Conservation (phyloP, 164 flowering plant species). For the Saururus chinensis region DNA sequence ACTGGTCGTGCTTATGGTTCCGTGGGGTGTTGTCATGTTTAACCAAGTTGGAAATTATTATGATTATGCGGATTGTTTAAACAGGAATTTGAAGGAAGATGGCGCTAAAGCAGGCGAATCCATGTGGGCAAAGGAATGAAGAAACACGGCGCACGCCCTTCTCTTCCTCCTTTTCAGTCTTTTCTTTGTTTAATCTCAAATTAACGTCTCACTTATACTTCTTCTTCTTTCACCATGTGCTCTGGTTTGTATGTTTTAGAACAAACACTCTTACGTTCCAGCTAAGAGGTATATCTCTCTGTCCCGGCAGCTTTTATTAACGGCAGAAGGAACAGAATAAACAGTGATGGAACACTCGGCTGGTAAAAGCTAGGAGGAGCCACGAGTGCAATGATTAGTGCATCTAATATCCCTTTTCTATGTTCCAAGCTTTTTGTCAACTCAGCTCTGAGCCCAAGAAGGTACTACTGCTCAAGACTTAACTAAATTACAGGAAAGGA, state of each 20-base stretch:
- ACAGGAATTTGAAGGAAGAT: slow-evolving; percentile 4
- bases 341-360: background rate
- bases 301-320: too few species aligned
- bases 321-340: too few species aligned
- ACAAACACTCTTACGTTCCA: background rate
- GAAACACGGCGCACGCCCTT: slow-evolving; percentile 1
- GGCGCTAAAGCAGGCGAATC: slow-evolving; percentile 3
- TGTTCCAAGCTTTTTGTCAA: slow-evolving; percentile 4
- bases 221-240: background rate
- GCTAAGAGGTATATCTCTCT: background rate
- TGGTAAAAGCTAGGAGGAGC: slow-evolving; percentile 3
- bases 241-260: background rate
- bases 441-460: background rate
- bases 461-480: too few species aligned
- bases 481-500: too few species aligned
- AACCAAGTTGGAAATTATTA: background rate
- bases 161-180: slow-evolving; percentile 2
- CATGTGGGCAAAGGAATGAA: slow-evolving; percentile 5
- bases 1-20: background rate
- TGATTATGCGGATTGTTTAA: background rate
- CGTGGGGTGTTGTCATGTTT: background rate
- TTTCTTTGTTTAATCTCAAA: slow-evolving; percentile 1
- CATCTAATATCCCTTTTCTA: slow-evolving; percentile 6
- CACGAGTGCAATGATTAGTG: slow-evolving; percentile 9
- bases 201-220: background rate